Base-by-base conservation (phyloP, 2,329 filamentous ascomycete species). In the Aspergillus sp. region DNA sequence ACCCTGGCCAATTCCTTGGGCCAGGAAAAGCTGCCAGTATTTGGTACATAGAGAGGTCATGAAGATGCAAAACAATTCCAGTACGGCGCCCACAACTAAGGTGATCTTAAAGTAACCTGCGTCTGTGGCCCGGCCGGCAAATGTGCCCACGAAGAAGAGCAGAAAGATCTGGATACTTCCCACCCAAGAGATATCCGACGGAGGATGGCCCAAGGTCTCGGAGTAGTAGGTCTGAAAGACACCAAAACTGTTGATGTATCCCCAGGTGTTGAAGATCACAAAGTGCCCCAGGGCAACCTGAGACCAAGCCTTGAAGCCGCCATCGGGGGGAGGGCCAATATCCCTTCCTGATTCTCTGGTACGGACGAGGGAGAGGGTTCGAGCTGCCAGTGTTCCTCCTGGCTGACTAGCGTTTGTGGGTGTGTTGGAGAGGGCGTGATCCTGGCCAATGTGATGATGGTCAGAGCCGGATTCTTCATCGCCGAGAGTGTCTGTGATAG, bases 191-290 rank as follows among this genome's bases (percentile, higher is more conserved):
- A 77, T 73, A 29, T 73, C 70, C 0, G 71, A 74, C 33, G 74
- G 69, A 0, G 71, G 57, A 13, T 68, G 61, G 13, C 54, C 37
- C 54, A 76, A 46, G 36, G 62, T 48, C 53, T 67, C 54, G 30
- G 59, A 65, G 48, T 81, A 82, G 57, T 75, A 74, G 4, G 71
- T 70, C 47, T 81, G 76, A 44, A 77, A 81, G 3, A 75, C 71
- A 4, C 78, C 77, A 47, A 78, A 81, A n/a, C 73, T 73, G 36
- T 71, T 74, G 53, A 76, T 69, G 46, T 72, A 75, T 4, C 69
- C 68, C 71, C 79, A 82, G 1, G 78, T 77, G 50, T 75, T 79
- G 58, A 81, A 76, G 51, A 78, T 76, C 37, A 79, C 67, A 38
- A 76, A 61, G 52, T 77, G 77, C 2, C 66, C 72, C 8, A 77